These are phyloP conservation scores for Crithidia brevicula DNA, from an alignment of 208 protist species.

Conservation along the genomic window DNA sequence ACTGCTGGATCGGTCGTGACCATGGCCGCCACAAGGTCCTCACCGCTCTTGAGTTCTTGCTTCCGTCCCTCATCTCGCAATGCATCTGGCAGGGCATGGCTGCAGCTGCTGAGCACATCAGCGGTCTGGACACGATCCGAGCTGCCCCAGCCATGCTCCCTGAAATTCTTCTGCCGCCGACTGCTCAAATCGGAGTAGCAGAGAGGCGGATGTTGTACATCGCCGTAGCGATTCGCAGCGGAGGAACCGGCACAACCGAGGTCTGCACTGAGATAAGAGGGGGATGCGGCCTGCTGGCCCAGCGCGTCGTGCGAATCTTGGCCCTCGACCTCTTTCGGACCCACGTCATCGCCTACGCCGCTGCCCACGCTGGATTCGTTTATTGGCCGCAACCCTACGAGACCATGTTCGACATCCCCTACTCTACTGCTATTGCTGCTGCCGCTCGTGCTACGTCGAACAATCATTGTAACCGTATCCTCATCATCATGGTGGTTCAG, in stretches of 20 bases:
- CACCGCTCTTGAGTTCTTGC: too few relatives aligned
- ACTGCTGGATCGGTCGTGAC: too few relatives aligned
- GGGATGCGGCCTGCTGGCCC: conserved; percentile 4
- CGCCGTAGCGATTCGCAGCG: not conserved
- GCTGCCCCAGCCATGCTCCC: too few relatives aligned
- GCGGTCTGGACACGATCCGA: too few relatives aligned
- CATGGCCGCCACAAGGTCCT: too few relatives aligned
- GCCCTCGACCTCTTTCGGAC: too few relatives aligned
- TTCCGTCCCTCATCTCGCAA: too few relatives aligned
- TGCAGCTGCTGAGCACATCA: conserved; percentile 1
- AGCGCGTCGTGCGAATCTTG: too few relatives aligned
- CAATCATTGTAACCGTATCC: conserved; percentile 9
- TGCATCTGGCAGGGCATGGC: too few relatives aligned
- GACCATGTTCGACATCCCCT: not conserved
- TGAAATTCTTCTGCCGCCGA: not conserved
- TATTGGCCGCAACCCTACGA: too few relatives aligned
- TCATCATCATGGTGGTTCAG: conserved; percentile 13
- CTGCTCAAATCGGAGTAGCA: not conserved
- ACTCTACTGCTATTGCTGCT: conserved; percentile 6
- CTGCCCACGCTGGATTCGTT: not conserved
- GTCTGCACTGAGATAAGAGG: too few relatives aligned
- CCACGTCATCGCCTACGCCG: not conserved
- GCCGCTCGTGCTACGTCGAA: conserved; percentile 5
- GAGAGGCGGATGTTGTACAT: not conserved
- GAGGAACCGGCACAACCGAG: too few relatives aligned